Conservation (phyloP, 2,329 filamentous ascomycete species). For the Ascochyta viciae-villosae region DNA sequence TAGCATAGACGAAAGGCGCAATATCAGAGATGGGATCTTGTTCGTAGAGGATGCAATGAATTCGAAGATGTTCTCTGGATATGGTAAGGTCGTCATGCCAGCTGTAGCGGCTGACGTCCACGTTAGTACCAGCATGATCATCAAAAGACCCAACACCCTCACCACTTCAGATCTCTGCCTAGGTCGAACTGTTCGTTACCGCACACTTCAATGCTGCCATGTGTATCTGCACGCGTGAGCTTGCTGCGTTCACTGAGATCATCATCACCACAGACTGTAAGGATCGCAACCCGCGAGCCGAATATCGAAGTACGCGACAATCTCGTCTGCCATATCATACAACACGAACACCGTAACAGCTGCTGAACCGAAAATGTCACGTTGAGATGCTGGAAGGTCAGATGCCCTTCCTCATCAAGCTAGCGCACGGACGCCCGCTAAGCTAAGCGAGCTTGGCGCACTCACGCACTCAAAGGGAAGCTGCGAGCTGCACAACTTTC, state of each 20-base stretch:
- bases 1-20: constrained; percentile 56
- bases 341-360: neutral
- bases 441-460: constrained; percentile 4
- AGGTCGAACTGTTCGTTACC: constrained; percentile 48
- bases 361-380: neutral
- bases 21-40: constrained; percentile 44
- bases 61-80: constrained; percentile 55
- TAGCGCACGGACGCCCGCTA: constrained; percentile 11
- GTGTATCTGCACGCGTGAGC: constrained; percentile 36
- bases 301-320: constrained; percentile 40
- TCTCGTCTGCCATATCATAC: constrained; percentile 33
- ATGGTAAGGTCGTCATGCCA: constrained; percentile 47
- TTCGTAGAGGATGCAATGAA: constrained; percentile 57
- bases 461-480: constrained; percentile 18
- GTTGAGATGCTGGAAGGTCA: constrained; percentile 2
- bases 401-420: neutral
- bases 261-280: constrained; percentile 23
- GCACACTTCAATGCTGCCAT: constrained; percentile 38
- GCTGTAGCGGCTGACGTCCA: constrained; percentile 32
- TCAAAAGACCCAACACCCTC: constrained; percentile 16
- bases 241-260: neutral
- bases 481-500: constrained; percentile 29
- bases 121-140: neutral
- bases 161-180: constrained; percentile 45
- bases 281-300: constrained; percentile 19